These are phyloP conservation scores for Aspergillus sojae DNA, from an alignment of 2,329 filamentous ascomycete species.

Conservation along the genomic window DNA sequence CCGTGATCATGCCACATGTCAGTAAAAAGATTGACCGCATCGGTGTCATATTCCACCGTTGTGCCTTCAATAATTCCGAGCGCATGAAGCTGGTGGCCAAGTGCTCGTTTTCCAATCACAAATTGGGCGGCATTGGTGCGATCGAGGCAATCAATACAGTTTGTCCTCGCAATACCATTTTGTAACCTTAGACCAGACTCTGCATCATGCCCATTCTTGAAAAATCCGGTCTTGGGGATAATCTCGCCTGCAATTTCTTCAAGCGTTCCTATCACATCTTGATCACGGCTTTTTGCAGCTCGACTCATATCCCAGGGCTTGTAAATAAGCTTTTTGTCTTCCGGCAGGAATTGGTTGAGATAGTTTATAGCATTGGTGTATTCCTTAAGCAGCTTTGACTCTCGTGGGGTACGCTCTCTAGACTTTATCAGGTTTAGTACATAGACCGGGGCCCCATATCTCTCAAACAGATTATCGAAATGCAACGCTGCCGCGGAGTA, in stretches of 20 bases:
- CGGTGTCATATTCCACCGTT: slow-evolving; percentile 87
- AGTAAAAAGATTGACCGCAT: slow-evolving; percentile 93
- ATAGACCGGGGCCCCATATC: slow-evolving; percentile 91
- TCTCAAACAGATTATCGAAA: slow-evolving; percentile 90
- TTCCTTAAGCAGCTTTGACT: slow-evolving; percentile 86
- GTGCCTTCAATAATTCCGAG: slow-evolving; percentile 82
- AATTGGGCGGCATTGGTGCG: slow-evolving; percentile 97
- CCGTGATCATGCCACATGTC: slow-evolving; percentile 99
- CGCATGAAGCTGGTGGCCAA: slow-evolving; percentile 89
- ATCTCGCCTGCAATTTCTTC: slow-evolving; percentile 89
- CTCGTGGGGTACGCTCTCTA: slow-evolving; percentile 82
- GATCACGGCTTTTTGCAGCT: slow-evolving; percentile 85
- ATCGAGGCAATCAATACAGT: slow-evolving; percentile 97
- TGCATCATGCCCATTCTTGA: slow-evolving; percentile 81
- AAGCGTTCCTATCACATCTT: slow-evolving; percentile 91
- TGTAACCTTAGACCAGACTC: slow-evolving; percentile 71
- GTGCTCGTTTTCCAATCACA: slow-evolving; percentile 90
- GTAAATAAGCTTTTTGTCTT: slow-evolving; percentile 83
- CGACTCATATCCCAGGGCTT: slow-evolving; percentile 98
- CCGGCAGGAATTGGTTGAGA: slow-evolving; percentile 88
- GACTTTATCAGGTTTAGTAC: slow-evolving; percentile 90
- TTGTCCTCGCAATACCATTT: slow-evolving; percentile 90
- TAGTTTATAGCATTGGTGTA: slow-evolving; percentile 87
- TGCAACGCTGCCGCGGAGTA: slow-evolving; percentile 91
- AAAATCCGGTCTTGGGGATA: slow-evolving; percentile 84